Conservation (phyloP, 208 protist genomes). For the Hexamita inflata region DNA sequence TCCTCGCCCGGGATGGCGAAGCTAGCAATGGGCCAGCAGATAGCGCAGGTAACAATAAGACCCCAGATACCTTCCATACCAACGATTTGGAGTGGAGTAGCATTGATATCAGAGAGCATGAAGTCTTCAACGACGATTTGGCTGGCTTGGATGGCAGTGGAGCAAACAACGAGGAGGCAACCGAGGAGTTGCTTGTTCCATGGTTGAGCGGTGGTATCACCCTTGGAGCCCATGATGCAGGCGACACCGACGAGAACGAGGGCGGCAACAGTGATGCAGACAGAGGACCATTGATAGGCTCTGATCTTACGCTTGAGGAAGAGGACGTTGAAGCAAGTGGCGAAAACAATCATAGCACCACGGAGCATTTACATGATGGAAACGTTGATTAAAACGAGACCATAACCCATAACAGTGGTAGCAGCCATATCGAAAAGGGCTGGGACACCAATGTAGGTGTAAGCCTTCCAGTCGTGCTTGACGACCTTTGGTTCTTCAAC, state of each 20-base stretch:
- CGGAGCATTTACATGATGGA: conserved; percentile 73
- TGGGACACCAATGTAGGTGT: conserved; percentile 29
- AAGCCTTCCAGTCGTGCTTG: background rate
- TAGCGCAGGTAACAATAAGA: conserved; percentile 54
- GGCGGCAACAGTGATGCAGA: conserved; percentile 53
- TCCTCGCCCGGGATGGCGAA: conserved; percentile 48
- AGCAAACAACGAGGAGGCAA: conserved; percentile 58
- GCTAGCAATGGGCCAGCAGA: conserved; percentile 57
- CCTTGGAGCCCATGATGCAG: conserved; percentile 41
- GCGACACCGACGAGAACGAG: conserved; percentile 57
- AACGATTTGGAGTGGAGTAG: conserved; percentile 62
- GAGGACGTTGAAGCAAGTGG: conserved; percentile 59
- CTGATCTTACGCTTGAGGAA: conserved; percentile 57
- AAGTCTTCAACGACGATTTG: conserved; percentile 68
- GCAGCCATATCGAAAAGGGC: conserved; percentile 58
- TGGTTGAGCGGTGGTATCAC: background rate
- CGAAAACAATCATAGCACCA: conserved; percentile 65
- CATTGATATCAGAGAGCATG: conserved; percentile 54
- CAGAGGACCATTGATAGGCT: conserved; percentile 50
- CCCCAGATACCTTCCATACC: conserved; percentile 66
- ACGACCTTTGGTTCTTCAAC: background rate
- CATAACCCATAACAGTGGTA: conserved; percentile 62
- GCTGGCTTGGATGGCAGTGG: conserved; percentile 63
- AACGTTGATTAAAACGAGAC: conserved; percentile 61
- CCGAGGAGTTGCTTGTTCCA: conserved; percentile 47